These are phyloP conservation scores for Biscutella laevigata DNA, from an alignment of 441 rosid species.

Conservation along the genomic window DNA sequence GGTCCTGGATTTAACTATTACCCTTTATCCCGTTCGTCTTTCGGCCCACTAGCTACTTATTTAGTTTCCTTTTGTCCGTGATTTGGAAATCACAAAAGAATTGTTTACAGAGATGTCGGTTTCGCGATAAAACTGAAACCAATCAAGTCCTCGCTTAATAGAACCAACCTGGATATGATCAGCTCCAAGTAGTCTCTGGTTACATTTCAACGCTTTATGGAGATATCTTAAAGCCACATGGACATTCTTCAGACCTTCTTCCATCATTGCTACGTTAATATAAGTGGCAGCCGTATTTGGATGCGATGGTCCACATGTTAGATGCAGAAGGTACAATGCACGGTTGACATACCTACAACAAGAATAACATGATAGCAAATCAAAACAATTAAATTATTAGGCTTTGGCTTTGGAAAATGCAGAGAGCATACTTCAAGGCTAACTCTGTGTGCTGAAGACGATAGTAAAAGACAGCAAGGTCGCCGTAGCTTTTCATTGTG, in stretches of 20 bases:
- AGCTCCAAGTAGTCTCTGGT: conserved; percentile 26
- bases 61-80: not conserved
- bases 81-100: not conserved
- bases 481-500: conserved; percentile 83
- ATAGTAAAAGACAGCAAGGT: conserved; percentile 74
- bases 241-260: conserved; percentile 26
- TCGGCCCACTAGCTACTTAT: conserved; percentile 2
- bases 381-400: not conserved
- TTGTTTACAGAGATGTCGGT: not conserved
- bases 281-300: conserved; percentile 29
- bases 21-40: not conserved
- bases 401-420: conserved; percentile 16
- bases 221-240: conserved; percentile 28
- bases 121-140: conserved; percentile 1
- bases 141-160: not conserved
- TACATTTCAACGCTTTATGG: conserved; percentile 27
- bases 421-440: conserved; percentile 63
- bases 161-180: conserved; percentile 28
- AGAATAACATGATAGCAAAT: conserved; percentile 8
- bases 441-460: conserved; percentile 83
- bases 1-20: not conserved
- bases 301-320: conserved; percentile 27
- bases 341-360: conserved; percentile 26
- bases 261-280: conserved; percentile 28
- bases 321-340: conserved; percentile 26